These are phyloP conservation scores for Paramarasmius palmivorus DNA, from an alignment of 1,284 basidiomycete genomes.

Conservation along the genomic window DNA sequence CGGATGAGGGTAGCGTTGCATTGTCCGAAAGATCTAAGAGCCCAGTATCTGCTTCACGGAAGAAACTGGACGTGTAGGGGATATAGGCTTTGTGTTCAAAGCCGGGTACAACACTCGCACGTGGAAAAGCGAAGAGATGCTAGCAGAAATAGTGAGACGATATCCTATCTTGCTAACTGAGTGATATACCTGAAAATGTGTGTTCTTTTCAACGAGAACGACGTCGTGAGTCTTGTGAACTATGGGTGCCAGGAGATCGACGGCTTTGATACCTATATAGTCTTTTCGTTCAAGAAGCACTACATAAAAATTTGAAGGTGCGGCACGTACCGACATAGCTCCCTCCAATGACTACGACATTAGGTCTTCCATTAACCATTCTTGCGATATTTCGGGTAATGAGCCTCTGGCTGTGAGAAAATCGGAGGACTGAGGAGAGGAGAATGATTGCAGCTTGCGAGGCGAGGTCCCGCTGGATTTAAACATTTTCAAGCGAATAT, in stretches of 20 bases:
- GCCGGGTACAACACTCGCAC: conserved; percentile 37
- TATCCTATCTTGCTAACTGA: no score
- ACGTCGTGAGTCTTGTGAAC: conserved; percentile 37
- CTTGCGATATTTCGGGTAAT: neutral
- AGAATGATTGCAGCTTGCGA: neutral
- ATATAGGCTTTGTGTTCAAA: conserved; percentile 46
- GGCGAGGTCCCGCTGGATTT: neutral
- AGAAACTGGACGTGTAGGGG: conserved; percentile 35
- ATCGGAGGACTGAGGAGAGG: neutral
- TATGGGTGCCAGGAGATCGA: conserved; percentile 34
- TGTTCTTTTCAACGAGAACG: conserved; percentile 43
- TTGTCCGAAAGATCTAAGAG: neutral
- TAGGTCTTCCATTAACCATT: conserved; percentile 12
- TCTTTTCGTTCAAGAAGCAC: no score
- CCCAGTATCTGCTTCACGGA: conserved; percentile 11
- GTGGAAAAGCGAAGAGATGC: conserved; percentile 41
- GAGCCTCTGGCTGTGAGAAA: neutral
- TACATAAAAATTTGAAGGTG: neutral
- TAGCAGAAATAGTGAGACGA: neutral
- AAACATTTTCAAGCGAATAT: neutral
- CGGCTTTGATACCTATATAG: conserved; percentile 22
- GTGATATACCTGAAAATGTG: conserved; percentile 34
- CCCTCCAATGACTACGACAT: conserved; percentile 26
- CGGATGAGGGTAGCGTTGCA: conserved; percentile 17
- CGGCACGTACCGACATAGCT: conserved; percentile 23